A percentile compares a stretch with the other conserved stretches of the same genome.
These are phyloP conservation scores for Aspergillus phoenicis DNA, from an alignment of 2,329 filamentous ascomycete species.

Conservation along the genomic window DNA sequence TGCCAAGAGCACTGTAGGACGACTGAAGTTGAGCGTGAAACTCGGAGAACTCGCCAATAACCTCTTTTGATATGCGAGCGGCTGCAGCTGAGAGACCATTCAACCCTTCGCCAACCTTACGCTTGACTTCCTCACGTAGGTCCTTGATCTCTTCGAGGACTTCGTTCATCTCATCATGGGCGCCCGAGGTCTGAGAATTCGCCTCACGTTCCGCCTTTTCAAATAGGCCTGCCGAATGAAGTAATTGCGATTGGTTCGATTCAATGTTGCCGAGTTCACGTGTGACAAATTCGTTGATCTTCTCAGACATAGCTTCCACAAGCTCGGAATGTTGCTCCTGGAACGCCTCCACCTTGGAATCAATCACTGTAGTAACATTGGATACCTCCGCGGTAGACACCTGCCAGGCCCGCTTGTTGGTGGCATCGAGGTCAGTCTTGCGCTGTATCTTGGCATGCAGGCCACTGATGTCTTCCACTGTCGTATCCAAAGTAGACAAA, in stretches of 20 bases:
- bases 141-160: conserved; percentile 89
- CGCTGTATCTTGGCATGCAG: conserved; percentile 84
- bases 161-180: conserved; percentile 85
- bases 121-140: conserved; percentile 86
- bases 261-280: conserved; percentile 73
- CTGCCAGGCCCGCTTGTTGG: conserved; percentile 79
- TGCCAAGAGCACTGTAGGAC: conserved; percentile 80
- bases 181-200: conserved; percentile 51
- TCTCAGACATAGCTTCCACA: conserved; percentile 66
- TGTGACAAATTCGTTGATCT: conserved; percentile 76
- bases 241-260: conserved; percentile 69
- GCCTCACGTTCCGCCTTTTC: conserved; percentile 68
- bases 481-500: conserved; percentile 74
- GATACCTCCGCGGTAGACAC: conserved; percentile 74
- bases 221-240: conserved; percentile 69
- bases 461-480: conserved; percentile 77
- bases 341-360: conserved; percentile 73
- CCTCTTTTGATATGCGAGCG: conserved; percentile 84
- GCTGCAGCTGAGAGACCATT: conserved; percentile 81
- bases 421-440: conserved; percentile 77
- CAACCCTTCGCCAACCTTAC: conserved; percentile 79
- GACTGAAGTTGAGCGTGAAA: conserved; percentile 81
- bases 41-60: conserved; percentile 79
- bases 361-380: conserved; percentile 75
- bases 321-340: conserved; percentile 71